Base-by-base conservation (phyloP, 305 asterid species). In the Lippia alba region DNA sequence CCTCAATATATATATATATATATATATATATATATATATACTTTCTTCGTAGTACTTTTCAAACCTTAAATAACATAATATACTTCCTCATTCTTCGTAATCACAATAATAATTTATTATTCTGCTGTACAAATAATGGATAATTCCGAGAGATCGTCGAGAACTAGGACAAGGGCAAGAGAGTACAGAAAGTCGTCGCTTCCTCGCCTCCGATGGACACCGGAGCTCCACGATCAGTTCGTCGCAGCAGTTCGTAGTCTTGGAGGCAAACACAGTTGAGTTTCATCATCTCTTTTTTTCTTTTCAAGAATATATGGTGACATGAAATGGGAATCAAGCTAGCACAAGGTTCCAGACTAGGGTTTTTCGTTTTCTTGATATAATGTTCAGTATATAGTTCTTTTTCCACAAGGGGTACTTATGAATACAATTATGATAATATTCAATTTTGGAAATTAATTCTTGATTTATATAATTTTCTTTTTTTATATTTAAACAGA, bases 121-220 rank as follows among this genome's bases (percentile, higher is more conserved):
- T 39, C 44, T 48, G 19, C 20, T 2, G 51, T 71, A 32, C 18
- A 57, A 33, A 82, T 78, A 82, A 17, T 51, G 80, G 65, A 51
- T 7, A 51, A 56, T 40, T 59, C 18, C 20, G 71, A 74, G 56
- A 70, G 56, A 63, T 5, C 30, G 3, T 24, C 30, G 2, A 36
- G 6, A 4, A 36, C 8, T 36, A 36, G 8, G 41, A 0, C 6
- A 56, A 76, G 83, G 72, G 84, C 69, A 3, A 78, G 92, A 69
- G 78, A 72, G 49, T 88, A 88, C 83, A 78, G 57, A 30, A 88
- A 84, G 70, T 83, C 92, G 0, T 55, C 71, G 0, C 55, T 75
- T 72, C 90, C 92, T 0, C 89, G 96, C 10, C 75, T 88, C 11
- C 87, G 87, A 32, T 88, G 96, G 96, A 86, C 91, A 19, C 78